Evolutionary conservation across 1,284 basidiomycete genomes (phyloP).

Genomic region (Phellopilus nigrolimitatus): DNA sequence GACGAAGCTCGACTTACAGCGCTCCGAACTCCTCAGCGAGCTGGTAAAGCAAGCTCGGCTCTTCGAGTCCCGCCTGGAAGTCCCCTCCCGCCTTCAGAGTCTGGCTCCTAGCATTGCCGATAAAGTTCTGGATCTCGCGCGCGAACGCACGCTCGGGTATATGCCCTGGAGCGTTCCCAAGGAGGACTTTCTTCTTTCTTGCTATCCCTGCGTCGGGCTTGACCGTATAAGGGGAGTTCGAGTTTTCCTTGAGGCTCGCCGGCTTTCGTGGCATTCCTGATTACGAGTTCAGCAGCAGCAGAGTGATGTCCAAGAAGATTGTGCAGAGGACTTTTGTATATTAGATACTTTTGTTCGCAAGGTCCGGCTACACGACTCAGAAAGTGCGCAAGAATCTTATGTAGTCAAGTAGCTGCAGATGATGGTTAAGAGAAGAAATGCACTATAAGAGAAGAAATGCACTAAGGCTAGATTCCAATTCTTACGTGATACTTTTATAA

Average conservation of each 20-base stretch:
- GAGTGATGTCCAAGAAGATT: no score
- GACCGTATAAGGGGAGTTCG: neutral
- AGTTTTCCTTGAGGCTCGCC: neutral
- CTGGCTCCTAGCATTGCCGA: neutral
- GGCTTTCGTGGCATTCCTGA: no score
- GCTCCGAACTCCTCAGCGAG: slow-evolving; percentile 2
- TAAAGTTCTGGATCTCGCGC: slow-evolving; percentile 12
- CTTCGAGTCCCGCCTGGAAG: neutral
- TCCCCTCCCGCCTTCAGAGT: neutral
- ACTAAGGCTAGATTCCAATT: no score
- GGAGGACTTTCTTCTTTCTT: slow-evolving; percentile 3
- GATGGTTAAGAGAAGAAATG: no score
- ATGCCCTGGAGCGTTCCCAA: neutral
- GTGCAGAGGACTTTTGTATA: no score
- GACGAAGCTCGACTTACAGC: neutral
- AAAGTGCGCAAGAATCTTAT: no score
- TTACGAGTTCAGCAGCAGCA: no score
- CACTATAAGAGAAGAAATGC: no score
- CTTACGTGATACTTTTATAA: no score
- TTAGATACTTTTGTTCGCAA: no score
- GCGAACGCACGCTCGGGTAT: neutral
- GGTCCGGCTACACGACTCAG: no score
- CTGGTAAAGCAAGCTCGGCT: neutral
- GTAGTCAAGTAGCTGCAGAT: no score
- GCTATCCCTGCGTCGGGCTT: neutral